A percentile compares a stretch with the other conserved stretches of the same genome.
Conservation (phyloP, 768 basidiomycete species). For the Pisolithus marmoratus region DNA sequence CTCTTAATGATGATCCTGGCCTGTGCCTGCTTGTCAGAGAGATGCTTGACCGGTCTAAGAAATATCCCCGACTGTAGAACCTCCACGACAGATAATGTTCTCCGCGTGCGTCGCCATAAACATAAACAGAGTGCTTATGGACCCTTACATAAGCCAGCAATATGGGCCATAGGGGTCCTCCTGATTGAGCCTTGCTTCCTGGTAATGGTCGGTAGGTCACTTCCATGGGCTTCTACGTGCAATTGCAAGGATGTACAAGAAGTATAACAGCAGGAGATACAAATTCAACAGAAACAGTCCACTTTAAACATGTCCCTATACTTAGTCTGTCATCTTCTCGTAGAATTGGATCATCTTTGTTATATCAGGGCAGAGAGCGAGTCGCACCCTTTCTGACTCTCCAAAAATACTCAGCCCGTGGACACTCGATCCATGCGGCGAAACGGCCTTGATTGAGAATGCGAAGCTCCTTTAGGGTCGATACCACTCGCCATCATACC, state of each 20-base stretch:
- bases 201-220: too few relatives aligned
- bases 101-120: too few relatives aligned
- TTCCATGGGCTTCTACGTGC: too few relatives aligned
- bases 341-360: slow-evolving; percentile 55
- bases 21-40: too few relatives aligned
- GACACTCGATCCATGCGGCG: slow-evolving; percentile 52
- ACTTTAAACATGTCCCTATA: not conserved
- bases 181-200: too few relatives aligned
- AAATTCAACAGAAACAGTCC: not conserved
- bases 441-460: slow-evolving; percentile 33
- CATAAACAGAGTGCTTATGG: too few relatives aligned
- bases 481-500: slow-evolving; percentile 25
- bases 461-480: slow-evolving; percentile 3
- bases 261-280: too few relatives aligned
- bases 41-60: not conserved
- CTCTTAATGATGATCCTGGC: too few relatives aligned
- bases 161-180: too few relatives aligned
- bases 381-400: slow-evolving; percentile 60
- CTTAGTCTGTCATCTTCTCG: slow-evolving; percentile 34
- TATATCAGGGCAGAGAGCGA: slow-evolving; percentile 65
- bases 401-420: slow-evolving; percentile 44
- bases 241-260: too few relatives aligned
- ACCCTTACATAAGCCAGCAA: too few relatives aligned
- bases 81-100: not conserved
- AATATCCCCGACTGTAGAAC: not conserved